Percentiles rank a stretch among this genome's conserved stretches.
Conservation (phyloP, 1,139 yeast genomes). For the Wickerhamomyces sp. region DNA sequence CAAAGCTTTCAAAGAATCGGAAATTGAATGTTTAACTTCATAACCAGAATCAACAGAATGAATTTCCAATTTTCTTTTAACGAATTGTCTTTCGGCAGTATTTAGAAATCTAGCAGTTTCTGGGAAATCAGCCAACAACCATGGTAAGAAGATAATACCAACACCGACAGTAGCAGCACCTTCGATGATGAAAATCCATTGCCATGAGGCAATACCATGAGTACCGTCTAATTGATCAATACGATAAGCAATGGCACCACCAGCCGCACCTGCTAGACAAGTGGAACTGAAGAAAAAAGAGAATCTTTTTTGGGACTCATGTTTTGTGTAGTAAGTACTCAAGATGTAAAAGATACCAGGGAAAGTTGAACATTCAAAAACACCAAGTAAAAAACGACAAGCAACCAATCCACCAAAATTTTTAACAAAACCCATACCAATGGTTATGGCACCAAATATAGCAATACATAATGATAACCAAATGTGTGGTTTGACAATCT, state of each 20-base stretch:
- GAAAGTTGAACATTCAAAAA: constrained; percentile 55
- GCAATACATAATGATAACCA: constrained; percentile 36
- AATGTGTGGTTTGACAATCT: constrained; percentile 49
- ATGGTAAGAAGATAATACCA: constrained; percentile 51
- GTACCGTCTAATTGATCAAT: constrained; percentile 45
- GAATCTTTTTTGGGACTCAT: constrained; percentile 36
- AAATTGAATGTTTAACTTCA: constrained; percentile 27
- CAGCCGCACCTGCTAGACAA: constrained; percentile 68
- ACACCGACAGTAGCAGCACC: constrained; percentile 58
- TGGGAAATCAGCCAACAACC: constrained; percentile 70
- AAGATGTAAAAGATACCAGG: constrained; percentile 39
- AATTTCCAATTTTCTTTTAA: constrained; percentile 38
- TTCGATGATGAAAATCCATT: constrained; percentile 55
- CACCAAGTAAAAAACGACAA: constrained; percentile 44
- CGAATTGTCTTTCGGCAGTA: constrained; percentile 35
- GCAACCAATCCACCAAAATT: constrained; percentile 42
- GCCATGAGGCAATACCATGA: constrained; percentile 51
- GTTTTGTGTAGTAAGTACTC: constrained; percentile 35
- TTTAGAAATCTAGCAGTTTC: constrained; percentile 47
- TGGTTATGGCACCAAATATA: constrained; percentile 27
- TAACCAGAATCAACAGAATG: constrained; percentile 35
- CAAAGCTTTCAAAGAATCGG: constrained; percentile 38
- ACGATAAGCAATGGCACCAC: constrained; percentile 63
- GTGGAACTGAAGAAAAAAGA: constrained; percentile 38
- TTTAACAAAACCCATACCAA: constrained; percentile 49